These are phyloP conservation scores for Osmanthus fragrans DNA, from an alignment of 257 asterid genomes.

Conservation along the genomic window DNA sequence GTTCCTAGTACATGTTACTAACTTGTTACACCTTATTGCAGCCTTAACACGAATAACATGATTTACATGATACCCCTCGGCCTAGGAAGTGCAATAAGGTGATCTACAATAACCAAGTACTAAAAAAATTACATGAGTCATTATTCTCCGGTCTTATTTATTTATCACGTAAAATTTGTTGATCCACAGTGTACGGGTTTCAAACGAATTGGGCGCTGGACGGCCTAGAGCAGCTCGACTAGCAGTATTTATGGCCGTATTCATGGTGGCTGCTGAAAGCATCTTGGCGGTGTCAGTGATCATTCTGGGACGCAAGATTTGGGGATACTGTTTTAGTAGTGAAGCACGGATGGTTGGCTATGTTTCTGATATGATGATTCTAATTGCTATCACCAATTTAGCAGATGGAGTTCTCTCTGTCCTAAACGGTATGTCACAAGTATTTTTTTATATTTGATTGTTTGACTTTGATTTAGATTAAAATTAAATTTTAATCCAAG, in stretches of 20 bases:
- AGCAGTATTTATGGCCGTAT: constrained; percentile 50
- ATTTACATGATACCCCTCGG: constrained; percentile 77
- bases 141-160: background rate
- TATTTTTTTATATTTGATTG: background rate
- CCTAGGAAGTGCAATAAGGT: constrained; percentile 72
- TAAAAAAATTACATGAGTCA: background rate
- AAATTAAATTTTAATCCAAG: too few species aligned
- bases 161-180: background rate
- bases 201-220: constrained; percentile 73
- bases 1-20: background rate
- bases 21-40: constrained; percentile 5
- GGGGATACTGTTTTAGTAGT: constrained; percentile 68
- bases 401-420: constrained; percentile 59
- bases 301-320: constrained; percentile 43
- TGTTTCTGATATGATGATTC: constrained; percentile 56
- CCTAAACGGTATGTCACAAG: constrained; percentile 34
- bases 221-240: constrained; percentile 55
- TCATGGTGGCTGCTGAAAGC: constrained; percentile 54
- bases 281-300: constrained; percentile 44
- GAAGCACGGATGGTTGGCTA: constrained; percentile 47
- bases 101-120: background rate
- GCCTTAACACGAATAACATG: constrained; percentile 57
- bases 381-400: constrained; percentile 49
- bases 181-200: constrained; percentile 49
- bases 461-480: too few species aligned